A percentile compares a stretch with the other conserved stretches of the same genome.
Conservation (phyloP, 2,329 filamentous ascomycete species). For the Pestalotiopsis sp. region DNA sequence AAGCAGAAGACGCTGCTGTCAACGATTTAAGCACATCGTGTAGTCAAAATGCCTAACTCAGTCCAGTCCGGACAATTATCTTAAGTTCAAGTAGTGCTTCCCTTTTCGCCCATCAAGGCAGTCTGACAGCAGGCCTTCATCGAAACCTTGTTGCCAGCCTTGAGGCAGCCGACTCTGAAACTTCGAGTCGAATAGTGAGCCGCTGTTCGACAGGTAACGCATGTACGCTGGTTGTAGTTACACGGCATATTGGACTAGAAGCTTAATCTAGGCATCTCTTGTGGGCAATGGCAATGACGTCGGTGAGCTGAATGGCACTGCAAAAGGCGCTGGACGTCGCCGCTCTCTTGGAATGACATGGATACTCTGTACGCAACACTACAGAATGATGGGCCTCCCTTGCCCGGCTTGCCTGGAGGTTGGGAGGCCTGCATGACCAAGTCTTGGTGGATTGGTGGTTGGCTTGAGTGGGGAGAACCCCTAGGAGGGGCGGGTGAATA, state of each 20-base stretch:
- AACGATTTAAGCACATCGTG: background rate
- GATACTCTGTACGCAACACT: background rate
- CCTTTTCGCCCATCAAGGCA: background rate
- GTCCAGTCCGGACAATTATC: background rate
- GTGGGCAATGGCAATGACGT: background rate
- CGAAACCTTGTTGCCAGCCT: background rate
- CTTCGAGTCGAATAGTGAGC: background rate
- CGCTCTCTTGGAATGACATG: background rate
- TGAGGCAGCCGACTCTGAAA: background rate
- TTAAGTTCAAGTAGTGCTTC: background rate
- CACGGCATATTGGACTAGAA: background rate
- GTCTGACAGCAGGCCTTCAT: background rate
- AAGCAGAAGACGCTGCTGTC: background rate
- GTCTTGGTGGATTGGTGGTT: background rate
- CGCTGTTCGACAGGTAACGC: background rate
- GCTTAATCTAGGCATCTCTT: background rate
- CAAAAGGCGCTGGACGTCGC: background rate
- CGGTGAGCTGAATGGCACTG: background rate
- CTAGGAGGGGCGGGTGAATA: background rate
- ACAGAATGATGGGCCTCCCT: background rate
- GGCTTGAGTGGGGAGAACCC: background rate
- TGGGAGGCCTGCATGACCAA: background rate
- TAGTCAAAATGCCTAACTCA: background rate
- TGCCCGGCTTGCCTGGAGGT: background rate
- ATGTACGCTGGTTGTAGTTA: background rate